Evolutionary conservation across 225 moss, liverwort and hornwort genomes (phyloP).

Genomic region (Anthoceros angustus): DNA sequence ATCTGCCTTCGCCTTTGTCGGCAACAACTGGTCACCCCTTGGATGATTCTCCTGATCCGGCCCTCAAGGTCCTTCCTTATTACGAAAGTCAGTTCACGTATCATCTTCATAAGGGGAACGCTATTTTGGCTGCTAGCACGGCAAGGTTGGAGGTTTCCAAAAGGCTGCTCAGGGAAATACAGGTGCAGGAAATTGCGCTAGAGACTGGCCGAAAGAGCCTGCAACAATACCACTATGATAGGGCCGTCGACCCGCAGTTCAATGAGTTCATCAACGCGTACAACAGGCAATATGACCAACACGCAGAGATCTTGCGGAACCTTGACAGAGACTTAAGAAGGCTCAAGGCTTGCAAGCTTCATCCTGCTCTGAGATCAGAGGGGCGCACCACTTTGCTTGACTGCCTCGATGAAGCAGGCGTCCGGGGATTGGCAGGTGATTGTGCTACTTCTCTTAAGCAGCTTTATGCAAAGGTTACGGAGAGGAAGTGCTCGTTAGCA

Average conservation of each 20-base stretch:
- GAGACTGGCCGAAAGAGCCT: constrained; percentile 83
- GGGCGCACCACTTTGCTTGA: constrained; percentile 60
- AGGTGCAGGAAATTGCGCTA: constrained; percentile 85
- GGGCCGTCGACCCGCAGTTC: constrained; percentile 63
- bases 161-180: constrained; percentile 69
- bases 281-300: constrained; percentile 71
- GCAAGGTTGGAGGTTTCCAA: constrained; percentile 64
- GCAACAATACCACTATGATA: constrained; percentile 52
- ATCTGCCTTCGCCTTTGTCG: constrained; percentile 37
- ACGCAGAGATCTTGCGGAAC: constrained; percentile 67
- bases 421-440: constrained; percentile 84
- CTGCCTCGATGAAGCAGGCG: constrained; percentile 67
- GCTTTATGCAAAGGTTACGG: constrained; percentile 65
- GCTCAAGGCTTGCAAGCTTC: constrained; percentile 61
- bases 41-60: constrained; percentile 70
- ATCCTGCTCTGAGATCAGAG: constrained; percentile 52
- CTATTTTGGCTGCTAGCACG: constrained; percentile 52
- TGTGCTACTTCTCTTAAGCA: constrained; percentile 68
- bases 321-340: constrained; percentile 80
- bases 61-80: constrained; percentile 70
- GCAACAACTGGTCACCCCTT: constrained; percentile 45
- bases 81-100: constrained; percentile 81
- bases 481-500: constrained; percentile 53
- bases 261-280: constrained; percentile 63
- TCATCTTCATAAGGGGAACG: constrained; percentile 60